Evolutionary conservation across 2,329 filamentous ascomycete genomes (phyloP).

Genomic region (Fusarium secorum): DNA sequence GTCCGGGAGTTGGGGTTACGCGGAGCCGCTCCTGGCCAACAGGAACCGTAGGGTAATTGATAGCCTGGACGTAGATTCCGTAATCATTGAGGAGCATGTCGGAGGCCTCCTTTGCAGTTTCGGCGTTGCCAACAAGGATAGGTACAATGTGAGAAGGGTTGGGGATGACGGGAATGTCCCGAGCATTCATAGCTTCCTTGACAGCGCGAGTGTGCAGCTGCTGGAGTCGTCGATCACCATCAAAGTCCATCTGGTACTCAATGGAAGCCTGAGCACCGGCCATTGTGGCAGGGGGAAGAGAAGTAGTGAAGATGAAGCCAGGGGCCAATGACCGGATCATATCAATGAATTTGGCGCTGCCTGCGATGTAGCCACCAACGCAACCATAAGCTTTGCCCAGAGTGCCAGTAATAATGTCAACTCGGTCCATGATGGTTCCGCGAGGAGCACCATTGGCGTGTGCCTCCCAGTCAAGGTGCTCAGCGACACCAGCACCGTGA

Average conservation of each 20-base stretch:
- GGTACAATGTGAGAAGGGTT: conserved; percentile 98
- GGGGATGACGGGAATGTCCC: conserved; percentile 94
- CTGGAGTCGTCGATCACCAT: conserved; percentile 88
- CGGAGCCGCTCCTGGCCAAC: conserved; percentile 97
- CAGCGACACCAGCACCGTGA: conserved; percentile 92
- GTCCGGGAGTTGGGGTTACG: conserved; percentile 94
- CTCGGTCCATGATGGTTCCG: conserved; percentile 91
- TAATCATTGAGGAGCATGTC: conserved; percentile 91
- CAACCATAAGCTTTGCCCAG: conserved; percentile 98
- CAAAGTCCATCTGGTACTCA: conserved; percentile 87
- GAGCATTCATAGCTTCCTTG: conserved; percentile 79
- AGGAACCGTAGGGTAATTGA: conserved; percentile 98
- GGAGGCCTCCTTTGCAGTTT: conserved; percentile 88
- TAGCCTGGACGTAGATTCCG: conserved; percentile 96
- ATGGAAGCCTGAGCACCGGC: conserved; percentile 91
- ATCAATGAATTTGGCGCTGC: conserved; percentile 85
- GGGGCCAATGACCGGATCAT: conserved; percentile 93
- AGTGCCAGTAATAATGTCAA: conserved; percentile 98
- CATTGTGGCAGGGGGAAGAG: conserved; percentile 95
- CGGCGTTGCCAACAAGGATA: conserved; percentile 91
- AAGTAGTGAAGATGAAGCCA: conserved; percentile 99
- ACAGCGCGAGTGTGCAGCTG: conserved; percentile 96
- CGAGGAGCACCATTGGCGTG: conserved; percentile 76
- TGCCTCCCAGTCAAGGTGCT: conserved; percentile 93
- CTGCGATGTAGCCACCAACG: conserved; percentile 97